Base-by-base conservation (phyloP, 2,329 filamentous ascomycete species). In the Daldinia eschscholtzii region DNA sequence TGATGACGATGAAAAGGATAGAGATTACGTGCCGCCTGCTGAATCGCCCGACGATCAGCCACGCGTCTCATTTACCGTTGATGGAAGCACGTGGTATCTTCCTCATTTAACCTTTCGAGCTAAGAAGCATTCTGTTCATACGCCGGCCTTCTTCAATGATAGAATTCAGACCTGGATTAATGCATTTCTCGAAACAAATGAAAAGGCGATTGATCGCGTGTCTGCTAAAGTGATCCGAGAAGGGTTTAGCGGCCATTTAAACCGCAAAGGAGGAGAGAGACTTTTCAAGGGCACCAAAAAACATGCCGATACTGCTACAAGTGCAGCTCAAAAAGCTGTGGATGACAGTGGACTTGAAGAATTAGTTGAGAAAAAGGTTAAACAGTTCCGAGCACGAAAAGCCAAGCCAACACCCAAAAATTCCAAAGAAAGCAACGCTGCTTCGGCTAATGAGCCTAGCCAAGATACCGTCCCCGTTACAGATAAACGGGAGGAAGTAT, bases 261-360 rank as follows among this genome's bases (percentile, higher is more conserved):
- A 57, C 4, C 68, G 53, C 26, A 74, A 64, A 18, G 72, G 62
- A 28, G 67, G 65, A 35, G 6, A 35, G 7, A 62, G 64, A 4
- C 70, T 72, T 62, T 50, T 77, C n/a, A 56, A 66, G 41, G 73
- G 73, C 30, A 63, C 46, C 6, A 72, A 70, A 35, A 74, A 74
- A 10, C 44, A 70, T 20, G 39, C 62, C 7, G 68, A 56, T 4
- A 35, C 62, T 30, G 62, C 61, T 30, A 64, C 67, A 23, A n/a
- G 23, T 28, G 53, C 42, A 39, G 72, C 72, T 6, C 60, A 71
- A 55, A 59, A 65, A 3, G 70, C 58, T 35, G 66, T 76, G 44
- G 26, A 62, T 28, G 64, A 61, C 9, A 18, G 66, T 6, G 18
- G 52, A 7, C 57, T 76, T n/a, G 57, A 64, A 26, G 23, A 41